A percentile compares a stretch with the other conserved stretches of the same genome.
These are phyloP conservation scores for Albugo candida DNA, from an alignment of 352 stramenopile species.

Conservation along the genomic window DNA sequence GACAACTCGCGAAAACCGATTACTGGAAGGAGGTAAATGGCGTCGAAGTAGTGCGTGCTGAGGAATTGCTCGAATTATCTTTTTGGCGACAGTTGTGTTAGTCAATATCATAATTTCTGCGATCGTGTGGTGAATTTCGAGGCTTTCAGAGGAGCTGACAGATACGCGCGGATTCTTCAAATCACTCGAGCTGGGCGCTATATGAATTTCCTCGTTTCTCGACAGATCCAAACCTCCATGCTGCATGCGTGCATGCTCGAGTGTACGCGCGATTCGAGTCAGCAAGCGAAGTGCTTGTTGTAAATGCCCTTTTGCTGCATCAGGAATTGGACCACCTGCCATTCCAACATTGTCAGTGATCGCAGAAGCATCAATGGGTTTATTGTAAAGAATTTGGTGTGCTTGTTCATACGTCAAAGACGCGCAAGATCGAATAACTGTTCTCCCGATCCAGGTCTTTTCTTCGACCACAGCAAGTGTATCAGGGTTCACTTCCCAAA, in stretches of 20 bases:
- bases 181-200: conserved; percentile 58
- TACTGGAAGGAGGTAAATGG: conserved; percentile 57
- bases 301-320: conserved; percentile 27
- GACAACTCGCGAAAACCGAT: conserved; percentile 56
- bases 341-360: conserved; percentile 16
- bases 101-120: conserved; percentile 89
- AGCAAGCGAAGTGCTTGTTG: conserved; percentile 34
- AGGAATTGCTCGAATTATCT: conserved; percentile 65
- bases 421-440: conserved; percentile 90
- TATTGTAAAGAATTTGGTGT: conserved; percentile 42
- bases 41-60: conserved; percentile 70
- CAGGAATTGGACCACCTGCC: conserved; percentile 38
- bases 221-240: conserved; percentile 62
- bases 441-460: conserved; percentile 75
- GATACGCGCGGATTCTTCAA: conserved; percentile 51
- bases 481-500: conserved; percentile 78
- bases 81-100: conserved; percentile 76
- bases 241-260: conserved; percentile 33
- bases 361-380: conserved; percentile 29
- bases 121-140: conserved; percentile 88
- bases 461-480: conserved; percentile 33
- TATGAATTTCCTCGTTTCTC: conserved; percentile 67
- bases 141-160: conserved; percentile 77
- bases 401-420: conserved; percentile 79
- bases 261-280: conserved; percentile 37